Evolutionary conservation across 805 yeast species (phyloP).

Genomic region (Wickerhamiella lipophila): DNA sequence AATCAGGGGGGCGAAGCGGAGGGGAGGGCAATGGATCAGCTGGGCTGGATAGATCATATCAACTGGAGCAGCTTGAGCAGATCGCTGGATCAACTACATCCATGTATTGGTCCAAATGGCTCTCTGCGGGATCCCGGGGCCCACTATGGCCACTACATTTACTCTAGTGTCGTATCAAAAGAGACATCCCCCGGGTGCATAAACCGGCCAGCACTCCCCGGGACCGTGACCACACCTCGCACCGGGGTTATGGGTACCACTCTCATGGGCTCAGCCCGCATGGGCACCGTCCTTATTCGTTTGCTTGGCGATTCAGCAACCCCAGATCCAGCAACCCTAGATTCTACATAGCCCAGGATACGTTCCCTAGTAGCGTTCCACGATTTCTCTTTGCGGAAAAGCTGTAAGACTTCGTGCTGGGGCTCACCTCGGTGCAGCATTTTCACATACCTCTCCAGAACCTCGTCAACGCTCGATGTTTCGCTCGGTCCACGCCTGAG

Average conservation of each 20-base stretch:
- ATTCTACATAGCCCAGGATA: background rate
- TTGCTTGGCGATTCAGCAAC: background rate
- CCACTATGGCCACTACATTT: too few relatives aligned
- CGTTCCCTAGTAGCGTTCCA: background rate
- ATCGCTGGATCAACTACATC: too few relatives aligned
- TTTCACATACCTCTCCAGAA: background rate
- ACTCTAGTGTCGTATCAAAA: background rate
- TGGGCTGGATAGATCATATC: too few relatives aligned
- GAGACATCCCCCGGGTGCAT: background rate
- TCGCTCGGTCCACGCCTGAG: background rate
- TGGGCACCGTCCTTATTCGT: background rate
- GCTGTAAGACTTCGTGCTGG: background rate
- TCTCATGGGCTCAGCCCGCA: background rate
- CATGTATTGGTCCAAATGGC: too few relatives aligned
- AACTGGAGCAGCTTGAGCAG: too few relatives aligned
- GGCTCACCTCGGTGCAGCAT: background rate
- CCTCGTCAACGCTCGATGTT: background rate
- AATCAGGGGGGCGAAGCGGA: background rate
- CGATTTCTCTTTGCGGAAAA: background rate
- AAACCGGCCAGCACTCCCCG: background rate
- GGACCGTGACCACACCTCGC: background rate
- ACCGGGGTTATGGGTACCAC: background rate
- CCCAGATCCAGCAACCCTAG: background rate
- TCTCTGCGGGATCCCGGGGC: too few relatives aligned
- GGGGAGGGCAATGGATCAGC: too few relatives aligned